Base-by-base conservation (phyloP, 2,329 filamentous ascomycete genomes). In the Ophiostoma triangulosporum region DNA sequence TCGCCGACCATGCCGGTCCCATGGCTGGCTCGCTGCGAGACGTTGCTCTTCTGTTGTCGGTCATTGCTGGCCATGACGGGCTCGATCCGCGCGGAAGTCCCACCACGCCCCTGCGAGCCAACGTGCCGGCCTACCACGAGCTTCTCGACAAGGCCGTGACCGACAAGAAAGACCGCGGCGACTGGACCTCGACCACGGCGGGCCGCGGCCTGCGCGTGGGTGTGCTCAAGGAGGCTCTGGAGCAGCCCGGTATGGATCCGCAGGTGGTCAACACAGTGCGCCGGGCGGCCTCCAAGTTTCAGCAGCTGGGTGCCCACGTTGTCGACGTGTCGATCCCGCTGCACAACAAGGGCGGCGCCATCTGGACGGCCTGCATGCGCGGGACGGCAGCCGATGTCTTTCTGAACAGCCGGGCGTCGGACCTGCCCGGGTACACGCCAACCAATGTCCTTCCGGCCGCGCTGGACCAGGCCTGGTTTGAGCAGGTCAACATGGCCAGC, bases 51-150 rank as follows among this genome's bases (percentile, higher is more conserved):
- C 57, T 74, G 17, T 63, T 76, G 4, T 31, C 59, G 0, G 67
- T 52, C 1, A 66, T 77, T 35, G 69, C 73, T 3, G 74, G 74
- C 1, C 67, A 67, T 48, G 73, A 77, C 59, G 71, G 71, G 12
- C 65, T 75, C n/a, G 74, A 77, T 58, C 62, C 66, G 0, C 65
- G 69, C 8, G 66, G 66, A 62, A 65, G 63, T 1, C 68, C 69
- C 7, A 65, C 66, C 55, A 64, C 67, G 1, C 68, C 68, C 1
- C 61, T 71, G 17, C 60, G 61, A 22, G 45, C 59, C 8, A 57
- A 64, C 9, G 65, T 69, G 2, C 59, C 61, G 4, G 58, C 64
- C 6, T 70, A 71, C 54, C 62, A 63, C 17, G 55, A 57, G 17
- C 54, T 61, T 0, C 60, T 70, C 2, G 58, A 58, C 38, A 22